These are phyloP conservation scores for Aspergillus bertholletiae DNA, from an alignment of 495 filamentous ascomycete species.

Conservation along the genomic window DNA sequence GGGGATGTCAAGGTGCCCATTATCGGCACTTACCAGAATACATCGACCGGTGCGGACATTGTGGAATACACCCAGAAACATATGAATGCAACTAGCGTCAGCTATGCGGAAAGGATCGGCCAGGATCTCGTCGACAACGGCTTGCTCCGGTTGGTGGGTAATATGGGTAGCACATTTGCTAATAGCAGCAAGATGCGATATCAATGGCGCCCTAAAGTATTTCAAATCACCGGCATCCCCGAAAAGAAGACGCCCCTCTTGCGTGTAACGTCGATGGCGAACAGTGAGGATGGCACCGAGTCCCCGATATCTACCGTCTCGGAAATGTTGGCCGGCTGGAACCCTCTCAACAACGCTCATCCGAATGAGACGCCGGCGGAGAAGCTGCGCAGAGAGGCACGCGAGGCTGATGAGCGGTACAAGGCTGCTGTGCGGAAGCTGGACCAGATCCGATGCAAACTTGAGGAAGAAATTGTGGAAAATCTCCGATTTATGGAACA, in stretches of 20 bases:
- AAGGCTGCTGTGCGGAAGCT: slow-evolving; percentile 80
- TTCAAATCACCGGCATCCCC: slow-evolving; percentile 79
- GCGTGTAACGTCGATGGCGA: slow-evolving; percentile 65
- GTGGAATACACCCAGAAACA: slow-evolving; percentile 90
- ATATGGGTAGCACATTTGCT: slow-evolving; percentile 91
- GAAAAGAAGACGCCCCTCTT: slow-evolving; percentile 75
- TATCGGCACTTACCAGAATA: slow-evolving; percentile 89
- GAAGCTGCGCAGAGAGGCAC: slow-evolving; percentile 81
- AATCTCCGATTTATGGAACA: slow-evolving; percentile 96
- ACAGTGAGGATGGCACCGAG: slow-evolving; percentile 55
- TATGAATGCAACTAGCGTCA: slow-evolving; percentile 76
- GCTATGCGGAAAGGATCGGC: slow-evolving; percentile 87
- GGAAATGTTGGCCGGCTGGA: slow-evolving; percentile 88
- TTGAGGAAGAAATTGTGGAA: slow-evolving; percentile 90
- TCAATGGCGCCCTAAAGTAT: slow-evolving; percentile 92
- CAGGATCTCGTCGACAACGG: slow-evolving; percentile 87
- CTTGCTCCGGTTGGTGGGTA: slow-evolving; percentile 86
- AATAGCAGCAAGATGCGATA: slow-evolving; percentile 97
- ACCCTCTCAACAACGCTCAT: slow-evolving; percentile 81
- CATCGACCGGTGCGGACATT: slow-evolving; percentile 84
- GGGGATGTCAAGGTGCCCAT: slow-evolving; percentile 94
- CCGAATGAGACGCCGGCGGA: slow-evolving; percentile 89
- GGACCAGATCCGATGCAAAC: slow-evolving; percentile 83
- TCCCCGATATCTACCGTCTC: slow-evolving; percentile 76
- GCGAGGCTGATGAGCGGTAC: slow-evolving; percentile 90